Conservation (phyloP, 352 stramenopile genomes). For the Globisporangium lucens region DNA sequence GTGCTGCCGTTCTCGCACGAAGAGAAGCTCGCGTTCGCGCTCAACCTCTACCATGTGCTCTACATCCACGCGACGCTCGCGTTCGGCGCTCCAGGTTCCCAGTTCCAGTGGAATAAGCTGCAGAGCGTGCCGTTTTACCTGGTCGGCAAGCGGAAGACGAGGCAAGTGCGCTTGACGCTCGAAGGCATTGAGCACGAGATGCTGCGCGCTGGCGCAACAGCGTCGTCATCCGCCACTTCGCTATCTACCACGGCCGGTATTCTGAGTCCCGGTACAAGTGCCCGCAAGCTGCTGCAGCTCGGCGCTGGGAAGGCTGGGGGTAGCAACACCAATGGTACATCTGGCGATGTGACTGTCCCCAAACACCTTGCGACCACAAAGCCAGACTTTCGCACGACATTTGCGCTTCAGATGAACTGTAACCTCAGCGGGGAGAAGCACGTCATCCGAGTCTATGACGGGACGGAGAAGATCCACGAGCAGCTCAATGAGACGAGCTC, state of each 20-base stretch:
- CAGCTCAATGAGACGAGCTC: conserved; percentile 70
- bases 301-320: conserved; percentile 27
- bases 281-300: conserved; percentile 20
- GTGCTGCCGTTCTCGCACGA: conserved; percentile 23
- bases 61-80: conserved; percentile 83
- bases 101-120: conserved; percentile 73
- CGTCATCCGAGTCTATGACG: conserved; percentile 72
- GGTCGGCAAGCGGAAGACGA: conserved; percentile 20
- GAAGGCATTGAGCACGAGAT: conserved; percentile 86
- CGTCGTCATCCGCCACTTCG: conserved; percentile 19
- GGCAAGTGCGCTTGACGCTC: conserved; percentile 51
- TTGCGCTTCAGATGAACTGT: conserved; percentile 81
- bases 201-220: conserved; percentile 36
- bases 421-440: conserved; percentile 22
- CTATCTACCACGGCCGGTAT: conserved; percentile 17
- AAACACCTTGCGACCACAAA: conserved; percentile 28
- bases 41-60: conserved; percentile 91
- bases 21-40: conserved; percentile 67
- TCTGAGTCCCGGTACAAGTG: conserved; percentile 8
- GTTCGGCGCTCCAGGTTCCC: conserved; percentile 43
- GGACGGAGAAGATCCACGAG: conserved; percentile 38
- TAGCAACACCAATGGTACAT: conserved; percentile 22
- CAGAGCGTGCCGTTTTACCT: conserved; percentile 54
- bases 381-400: conserved; percentile 78
- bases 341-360: conserved; percentile 20